These are phyloP conservation scores for Rhizopogon vesiculosus DNA, from an alignment of 768 basidiomycete genomes.

Conservation along the genomic window DNA sequence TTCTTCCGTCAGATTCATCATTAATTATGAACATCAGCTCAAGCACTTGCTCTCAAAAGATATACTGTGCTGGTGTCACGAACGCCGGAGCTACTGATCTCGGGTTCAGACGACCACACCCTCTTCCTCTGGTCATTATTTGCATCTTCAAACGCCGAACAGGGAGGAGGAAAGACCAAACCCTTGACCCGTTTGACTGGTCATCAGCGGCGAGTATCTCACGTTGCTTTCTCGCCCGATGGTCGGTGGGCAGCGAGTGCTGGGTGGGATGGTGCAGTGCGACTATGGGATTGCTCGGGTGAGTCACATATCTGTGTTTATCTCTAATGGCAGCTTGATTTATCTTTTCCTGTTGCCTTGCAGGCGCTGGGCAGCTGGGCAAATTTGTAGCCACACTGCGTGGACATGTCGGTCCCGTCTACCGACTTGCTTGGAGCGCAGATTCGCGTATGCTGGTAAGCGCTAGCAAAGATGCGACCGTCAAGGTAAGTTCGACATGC, in stretches of 20 bases:
- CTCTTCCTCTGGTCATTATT: conserved; percentile 94
- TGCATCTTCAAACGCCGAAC: conserved; percentile 33
- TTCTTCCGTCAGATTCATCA: not conserved
- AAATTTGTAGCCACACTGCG: conserved; percentile 89
- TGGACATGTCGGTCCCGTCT: conserved; percentile 93
- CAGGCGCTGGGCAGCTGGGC: conserved; percentile 48
- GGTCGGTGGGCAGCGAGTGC: conserved; percentile 89
- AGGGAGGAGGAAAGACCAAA: conserved; percentile 49
- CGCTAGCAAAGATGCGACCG: conserved; percentile 92
- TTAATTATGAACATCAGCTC: conserved; percentile 44
- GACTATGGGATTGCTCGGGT: conserved; percentile 78
- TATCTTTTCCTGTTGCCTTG: not conserved
- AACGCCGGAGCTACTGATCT: conserved; percentile 80
- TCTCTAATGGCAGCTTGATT: not conserved
- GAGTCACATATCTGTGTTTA: conserved; percentile 35
- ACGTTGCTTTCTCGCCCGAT: conserved; percentile 94
- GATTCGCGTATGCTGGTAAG: conserved; percentile 90
- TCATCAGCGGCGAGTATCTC: conserved; percentile 91
- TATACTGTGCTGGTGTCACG: conserved; percentile 66
- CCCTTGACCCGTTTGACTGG: conserved; percentile 81
- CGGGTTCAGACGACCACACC: conserved; percentile 97
- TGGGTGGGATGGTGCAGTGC: conserved; percentile 86
- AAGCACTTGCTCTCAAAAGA: conserved; percentile 68
- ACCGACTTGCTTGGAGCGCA: conserved; percentile 92
- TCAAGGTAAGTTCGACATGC: conserved; percentile 61